Evolutionary conservation across 345 rosid genomes (phyloP).

Genomic region (Sisymbrium altissimum): DNA sequence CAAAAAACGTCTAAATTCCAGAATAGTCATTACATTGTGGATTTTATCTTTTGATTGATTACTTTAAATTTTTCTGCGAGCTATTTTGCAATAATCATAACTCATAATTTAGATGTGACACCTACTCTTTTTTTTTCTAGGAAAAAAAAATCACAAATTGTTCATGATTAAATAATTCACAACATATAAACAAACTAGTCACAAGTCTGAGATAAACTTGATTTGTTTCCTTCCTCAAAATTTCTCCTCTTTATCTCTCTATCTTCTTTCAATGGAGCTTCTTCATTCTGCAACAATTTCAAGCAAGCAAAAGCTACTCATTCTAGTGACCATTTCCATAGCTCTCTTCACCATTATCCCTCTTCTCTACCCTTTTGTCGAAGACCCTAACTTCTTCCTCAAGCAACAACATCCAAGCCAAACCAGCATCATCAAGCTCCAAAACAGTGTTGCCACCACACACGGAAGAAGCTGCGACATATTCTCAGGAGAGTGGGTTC

Average conservation of each 20-base stretch:
- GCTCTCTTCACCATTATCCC: conserved; percentile 32
- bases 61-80: not conserved
- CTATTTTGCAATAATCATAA: conserved; percentile 16
- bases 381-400: conserved; percentile 39
- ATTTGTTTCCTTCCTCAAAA: not conserved
- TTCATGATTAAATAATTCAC: conserved; percentile 2
- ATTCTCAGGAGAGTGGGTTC: conserved; percentile 84
- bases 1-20: conserved; percentile 18
- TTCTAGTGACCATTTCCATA: conserved; percentile 23
- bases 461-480: conserved; percentile 44
- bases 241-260: not conserved
- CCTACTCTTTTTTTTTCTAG: conserved; percentile 5
- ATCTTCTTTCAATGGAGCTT: conserved; percentile 35
- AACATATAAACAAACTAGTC: conserved; percentile 5
- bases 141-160: not conserved
- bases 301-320: conserved; percentile 34
- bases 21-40: conserved; percentile 18
- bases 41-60: conserved; percentile 1
- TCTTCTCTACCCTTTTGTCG: conserved; percentile 31
- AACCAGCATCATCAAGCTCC: conserved; percentile 22
- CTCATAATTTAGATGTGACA: conserved; percentile 27
- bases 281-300: conserved; percentile 24
- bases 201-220: conserved; percentile 1
- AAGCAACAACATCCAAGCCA: conserved; percentile 29
- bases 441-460: not conserved